Evolutionary conservation across 2,329 filamentous ascomycete genomes (phyloP).

Genomic region (Colletotrichum costaricense): DNA sequence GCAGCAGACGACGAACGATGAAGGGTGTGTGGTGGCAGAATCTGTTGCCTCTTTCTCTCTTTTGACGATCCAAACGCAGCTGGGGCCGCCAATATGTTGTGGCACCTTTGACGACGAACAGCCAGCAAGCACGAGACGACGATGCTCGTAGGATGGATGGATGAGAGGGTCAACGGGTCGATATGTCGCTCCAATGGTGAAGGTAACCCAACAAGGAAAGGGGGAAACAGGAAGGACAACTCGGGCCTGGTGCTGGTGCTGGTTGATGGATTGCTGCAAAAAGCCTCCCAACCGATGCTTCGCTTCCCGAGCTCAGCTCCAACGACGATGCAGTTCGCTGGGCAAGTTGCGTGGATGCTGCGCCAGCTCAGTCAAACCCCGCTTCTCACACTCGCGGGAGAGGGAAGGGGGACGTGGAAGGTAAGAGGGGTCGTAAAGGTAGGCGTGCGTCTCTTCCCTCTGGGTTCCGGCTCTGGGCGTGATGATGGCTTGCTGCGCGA

Average conservation of each 20-base stretch:
- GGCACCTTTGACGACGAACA: neutral
- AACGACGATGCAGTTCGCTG: constrained; percentile 20
- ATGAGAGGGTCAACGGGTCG: neutral
- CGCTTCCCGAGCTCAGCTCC: constrained; percentile 2
- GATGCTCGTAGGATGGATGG: neutral
- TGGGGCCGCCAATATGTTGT: neutral
- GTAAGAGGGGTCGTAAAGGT: neutral
- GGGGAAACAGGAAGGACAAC: neutral
- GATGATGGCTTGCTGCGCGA: constrained; percentile 21
- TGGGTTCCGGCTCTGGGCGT: constrained; percentile 1
- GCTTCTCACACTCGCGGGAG: constrained; percentile 16
- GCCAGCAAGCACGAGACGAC: neutral
- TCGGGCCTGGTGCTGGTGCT: neutral
- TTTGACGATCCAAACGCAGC: neutral
- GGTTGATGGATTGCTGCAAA: constrained; percentile 11
- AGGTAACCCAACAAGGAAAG: constrained; percentile 1
- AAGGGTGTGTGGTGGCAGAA: constrained; percentile 3
- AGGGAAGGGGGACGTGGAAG: neutral
- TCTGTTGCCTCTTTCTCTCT: neutral
- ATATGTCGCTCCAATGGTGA: neutral
- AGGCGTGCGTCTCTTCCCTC: constrained; percentile 2
- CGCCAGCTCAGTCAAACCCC: constrained; percentile 21
- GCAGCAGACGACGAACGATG: constrained; percentile 9
- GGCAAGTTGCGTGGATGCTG: constrained; percentile 17
- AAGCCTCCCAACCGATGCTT: neutral